phyloP scores from a whole-genome alignment of 2,329 filamentous ascomycete species.

The Botrytis medusae region DNA sequence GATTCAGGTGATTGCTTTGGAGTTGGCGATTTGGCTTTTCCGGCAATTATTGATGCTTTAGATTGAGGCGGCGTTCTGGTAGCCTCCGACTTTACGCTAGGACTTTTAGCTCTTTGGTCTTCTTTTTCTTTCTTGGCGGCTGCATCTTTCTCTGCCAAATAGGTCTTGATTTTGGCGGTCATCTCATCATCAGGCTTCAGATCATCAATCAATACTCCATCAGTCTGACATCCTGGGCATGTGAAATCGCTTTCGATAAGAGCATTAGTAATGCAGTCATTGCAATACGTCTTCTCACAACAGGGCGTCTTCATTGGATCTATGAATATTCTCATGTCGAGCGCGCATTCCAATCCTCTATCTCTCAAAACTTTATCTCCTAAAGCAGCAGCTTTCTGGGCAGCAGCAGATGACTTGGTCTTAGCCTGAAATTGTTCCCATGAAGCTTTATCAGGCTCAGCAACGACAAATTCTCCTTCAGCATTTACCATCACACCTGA shows the following conservation, averaged over 20 bases:
- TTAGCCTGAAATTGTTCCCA: constrained; percentile 98
- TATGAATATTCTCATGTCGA: constrained; percentile 98
- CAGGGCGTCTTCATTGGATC: constrained; percentile 99
- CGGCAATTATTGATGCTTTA: constrained; percentile 25
- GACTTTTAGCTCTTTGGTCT: constrained; percentile 47
- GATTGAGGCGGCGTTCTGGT: constrained; percentile 37
- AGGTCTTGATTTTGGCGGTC: constrained; percentile 75
- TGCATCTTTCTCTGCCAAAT: constrained; percentile 57
- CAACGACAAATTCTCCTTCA: constrained; percentile 95
- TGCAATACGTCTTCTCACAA: constrained; percentile 97
- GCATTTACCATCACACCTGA: constrained; percentile 96
- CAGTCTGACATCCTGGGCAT: constrained; percentile 87
- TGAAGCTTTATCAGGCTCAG: constrained; percentile 88
- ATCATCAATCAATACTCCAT: constrained; percentile 91
- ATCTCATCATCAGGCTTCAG: constrained; percentile 79
- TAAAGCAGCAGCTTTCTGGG: constrained; percentile 72
- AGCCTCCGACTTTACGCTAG: constrained; percentile 40
- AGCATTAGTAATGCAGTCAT: constrained; percentile 98
- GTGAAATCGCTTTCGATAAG: constrained; percentile 97
- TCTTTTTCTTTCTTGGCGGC: constrained; percentile 44
- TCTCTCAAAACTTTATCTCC: constrained; percentile 86
- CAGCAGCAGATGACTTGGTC: constrained; percentile 79
- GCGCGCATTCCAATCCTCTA: constrained; percentile 84
- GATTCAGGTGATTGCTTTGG: constrained; percentile 39
- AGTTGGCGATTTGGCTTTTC: constrained; percentile 32